Percentiles rank a stretch among this genome's conserved stretches.
These are phyloP conservation scores for Fusarium sacchari DNA, from an alignment of 2,329 filamentous ascomycete genomes.

Conservation along the genomic window DNA sequence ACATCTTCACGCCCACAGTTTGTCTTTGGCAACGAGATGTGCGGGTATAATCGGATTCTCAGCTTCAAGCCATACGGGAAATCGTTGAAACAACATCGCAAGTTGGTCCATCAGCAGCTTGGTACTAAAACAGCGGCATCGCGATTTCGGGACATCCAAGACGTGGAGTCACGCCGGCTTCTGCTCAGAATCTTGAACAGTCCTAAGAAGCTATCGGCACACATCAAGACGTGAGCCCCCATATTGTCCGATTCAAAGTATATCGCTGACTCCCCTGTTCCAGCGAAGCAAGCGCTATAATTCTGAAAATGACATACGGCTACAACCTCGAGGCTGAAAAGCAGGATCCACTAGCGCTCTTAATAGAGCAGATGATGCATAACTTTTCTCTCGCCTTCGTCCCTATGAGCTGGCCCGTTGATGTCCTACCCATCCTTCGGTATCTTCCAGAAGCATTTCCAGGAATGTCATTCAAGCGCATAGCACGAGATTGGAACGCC, in stretches of 20 bases:
- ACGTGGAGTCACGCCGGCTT: neutral
- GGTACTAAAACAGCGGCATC: neutral
- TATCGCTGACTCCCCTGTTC: accelerated
- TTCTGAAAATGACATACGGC: constrained; percentile 41
- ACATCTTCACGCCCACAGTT: constrained; percentile 44
- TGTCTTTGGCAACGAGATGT: constrained; percentile 5
- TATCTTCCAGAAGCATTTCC: constrained; percentile 43
- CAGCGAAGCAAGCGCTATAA: constrained; percentile 38
- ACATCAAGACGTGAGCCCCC: neutral
- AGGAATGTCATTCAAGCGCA: constrained; percentile 39
- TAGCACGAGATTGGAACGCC: constrained; percentile 35
- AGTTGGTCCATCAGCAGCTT: neutral
- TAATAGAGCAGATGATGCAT: constrained; percentile 30
- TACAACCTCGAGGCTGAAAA: constrained; percentile 39
- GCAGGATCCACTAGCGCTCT: constrained; percentile 35
- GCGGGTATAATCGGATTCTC: neutral
- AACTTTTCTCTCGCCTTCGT: neutral
- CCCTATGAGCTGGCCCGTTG: constrained; percentile 1
- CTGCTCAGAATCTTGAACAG: neutral
- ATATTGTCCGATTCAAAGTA: accelerated
- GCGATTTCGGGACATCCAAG: neutral
- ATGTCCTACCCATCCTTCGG: constrained; percentile 40
- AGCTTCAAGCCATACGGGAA: neutral
- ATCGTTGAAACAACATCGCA: neutral
- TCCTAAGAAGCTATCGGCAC: accelerated